These are phyloP conservation scores for Chrysopogon serrulatus DNA, from an alignment of 176 grass and related monocot genomes.

Conservation along the genomic window DNA sequence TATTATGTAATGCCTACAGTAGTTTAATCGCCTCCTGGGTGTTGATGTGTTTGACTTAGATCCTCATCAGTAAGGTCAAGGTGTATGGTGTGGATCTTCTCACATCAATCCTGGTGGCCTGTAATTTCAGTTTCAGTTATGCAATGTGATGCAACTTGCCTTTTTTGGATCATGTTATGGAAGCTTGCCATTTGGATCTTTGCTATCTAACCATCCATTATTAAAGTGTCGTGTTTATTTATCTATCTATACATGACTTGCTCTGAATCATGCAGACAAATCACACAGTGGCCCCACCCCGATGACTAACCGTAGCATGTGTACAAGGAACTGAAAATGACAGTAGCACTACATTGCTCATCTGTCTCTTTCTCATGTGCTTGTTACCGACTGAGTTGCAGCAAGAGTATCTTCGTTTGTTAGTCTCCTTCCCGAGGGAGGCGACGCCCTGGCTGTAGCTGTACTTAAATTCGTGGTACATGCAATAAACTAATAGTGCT, in stretches of 20 bases:
- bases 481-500: slow-evolving; percentile 9
- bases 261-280: slow-evolving; percentile 9
- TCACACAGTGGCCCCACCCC: neutral
- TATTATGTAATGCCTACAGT: slow-evolving; percentile 17
- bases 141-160: neutral
- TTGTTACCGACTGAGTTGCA: slow-evolving; percentile 23
- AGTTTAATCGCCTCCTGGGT: slow-evolving; percentile 16
- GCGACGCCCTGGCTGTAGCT: neutral
- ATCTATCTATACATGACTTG: neutral
- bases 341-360: neutral
- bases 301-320: neutral
- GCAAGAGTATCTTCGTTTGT: slow-evolving; percentile 49
- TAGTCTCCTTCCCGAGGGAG: slow-evolving; percentile 4
- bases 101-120: slow-evolving; percentile 32
- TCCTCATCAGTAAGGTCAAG: slow-evolving; percentile 42
- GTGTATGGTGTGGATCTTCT: slow-evolving; percentile 48
- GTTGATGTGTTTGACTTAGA: slow-evolving; percentile 61
- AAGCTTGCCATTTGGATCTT: neutral
- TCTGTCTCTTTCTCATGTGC: slow-evolving; percentile 30
- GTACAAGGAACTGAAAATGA: slow-evolving; percentile 1
- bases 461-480: slow-evolving; percentile 14
- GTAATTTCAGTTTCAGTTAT: slow-evolving; percentile 9
- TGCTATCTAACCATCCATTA: neutral
- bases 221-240: slow-evolving; percentile 7
- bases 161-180: neutral